A percentile compares a stretch with the other conserved stretches of the same genome.
Conservation (phyloP, 139 green algal species). For the Ettlia oleoabundans region DNA sequence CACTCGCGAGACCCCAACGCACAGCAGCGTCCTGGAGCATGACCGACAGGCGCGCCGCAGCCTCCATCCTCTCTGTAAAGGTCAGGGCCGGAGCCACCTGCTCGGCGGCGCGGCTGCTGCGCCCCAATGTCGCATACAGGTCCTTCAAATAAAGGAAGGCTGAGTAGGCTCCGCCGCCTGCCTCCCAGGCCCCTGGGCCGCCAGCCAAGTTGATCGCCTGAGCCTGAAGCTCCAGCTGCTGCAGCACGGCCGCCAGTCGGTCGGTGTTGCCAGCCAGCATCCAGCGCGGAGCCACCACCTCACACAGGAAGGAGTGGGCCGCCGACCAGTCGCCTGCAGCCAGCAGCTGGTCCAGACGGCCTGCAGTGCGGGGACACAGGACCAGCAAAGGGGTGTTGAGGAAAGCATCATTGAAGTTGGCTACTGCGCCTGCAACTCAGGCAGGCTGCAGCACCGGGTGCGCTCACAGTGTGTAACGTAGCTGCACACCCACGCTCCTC, state of each 20-base stretch:
- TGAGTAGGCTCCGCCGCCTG: slow-evolving; percentile 45
- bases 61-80: slow-evolving; percentile 20
- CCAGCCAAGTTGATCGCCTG: slow-evolving; percentile 22
- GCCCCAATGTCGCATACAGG: neutral
- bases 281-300: slow-evolving; percentile 46
- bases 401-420: too few species aligned
- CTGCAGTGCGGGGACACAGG: slow-evolving; percentile 22
- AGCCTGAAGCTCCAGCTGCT: slow-evolving; percentile 34
- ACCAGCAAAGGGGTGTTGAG: too few species aligned
- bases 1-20: slow-evolving; percentile 24
- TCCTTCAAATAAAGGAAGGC: slow-evolving; percentile 41
- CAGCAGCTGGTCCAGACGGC: slow-evolving; percentile 56
- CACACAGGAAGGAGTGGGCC: slow-evolving; percentile 55
- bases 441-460: too few species aligned
- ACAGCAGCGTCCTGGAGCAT: slow-evolving; percentile 20
- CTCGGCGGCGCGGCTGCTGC: neutral
- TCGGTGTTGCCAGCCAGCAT: slow-evolving; percentile 32
- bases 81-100: neutral
- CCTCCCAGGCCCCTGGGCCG: slow-evolving; percentile 29
- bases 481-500: too few species aligned
- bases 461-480: too few species aligned
- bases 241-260: neutral
- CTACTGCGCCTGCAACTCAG: too few species aligned
- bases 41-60: neutral
- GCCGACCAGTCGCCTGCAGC: slow-evolving; percentile 38